Percentiles rank a stretch among this genome's conserved stretches.
These are phyloP conservation scores for Camillea tinctor DNA, from an alignment of 2,329 filamentous ascomycete species.

Conservation along the genomic window DNA sequence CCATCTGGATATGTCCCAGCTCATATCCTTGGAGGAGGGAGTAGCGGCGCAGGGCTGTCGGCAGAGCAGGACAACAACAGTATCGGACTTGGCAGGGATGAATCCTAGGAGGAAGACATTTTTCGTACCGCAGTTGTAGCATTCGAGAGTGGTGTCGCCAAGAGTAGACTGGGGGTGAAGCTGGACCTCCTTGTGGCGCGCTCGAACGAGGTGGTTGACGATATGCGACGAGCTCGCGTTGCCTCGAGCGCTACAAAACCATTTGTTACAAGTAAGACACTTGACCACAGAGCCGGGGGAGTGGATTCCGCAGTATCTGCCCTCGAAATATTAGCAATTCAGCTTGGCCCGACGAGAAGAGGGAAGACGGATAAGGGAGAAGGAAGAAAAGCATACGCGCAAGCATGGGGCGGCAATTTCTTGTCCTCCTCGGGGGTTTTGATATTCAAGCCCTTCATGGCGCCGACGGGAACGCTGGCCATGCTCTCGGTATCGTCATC, in stretches of 20 bases:
- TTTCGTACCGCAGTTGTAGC: slow-evolving; percentile 99
- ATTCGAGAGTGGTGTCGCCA: slow-evolving; percentile 94
- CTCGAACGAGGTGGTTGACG: slow-evolving; percentile 95
- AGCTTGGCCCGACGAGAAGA: not conserved
- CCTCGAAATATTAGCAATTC: slow-evolving; percentile 25
- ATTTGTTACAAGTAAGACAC: slow-evolving; percentile 92
- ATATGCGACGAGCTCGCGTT: slow-evolving; percentile 98
- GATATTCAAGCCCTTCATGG: slow-evolving; percentile 63
- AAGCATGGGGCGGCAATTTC: slow-evolving; percentile 90
- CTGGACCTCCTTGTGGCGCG: slow-evolving; percentile 97
- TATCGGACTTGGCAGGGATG: slow-evolving; percentile 97
- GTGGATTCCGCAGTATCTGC: slow-evolving; percentile 94
- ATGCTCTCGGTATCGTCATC: slow-evolving; percentile 77
- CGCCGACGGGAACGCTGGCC: slow-evolving; percentile 78
- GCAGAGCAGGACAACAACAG: slow-evolving; percentile 93
- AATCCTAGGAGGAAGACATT: slow-evolving; percentile 98
- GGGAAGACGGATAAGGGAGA: not conserved
- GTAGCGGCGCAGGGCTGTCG: slow-evolving; percentile 94
- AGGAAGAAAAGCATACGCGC: slow-evolving; percentile 67
- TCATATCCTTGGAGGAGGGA: slow-evolving; percentile 98
- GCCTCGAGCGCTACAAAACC: slow-evolving; percentile 97
- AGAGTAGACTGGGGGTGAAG: slow-evolving; percentile 90
- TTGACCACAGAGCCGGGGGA: slow-evolving; percentile 94
- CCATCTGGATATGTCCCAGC: slow-evolving; percentile 98
- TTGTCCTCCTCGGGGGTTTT: slow-evolving; percentile 72